Evolutionary conservation across 2,329 filamentous ascomycete species (phyloP), one percentile per base, ranked within the genome.

Genomic region (Aureobasidium sp.): DNA sequence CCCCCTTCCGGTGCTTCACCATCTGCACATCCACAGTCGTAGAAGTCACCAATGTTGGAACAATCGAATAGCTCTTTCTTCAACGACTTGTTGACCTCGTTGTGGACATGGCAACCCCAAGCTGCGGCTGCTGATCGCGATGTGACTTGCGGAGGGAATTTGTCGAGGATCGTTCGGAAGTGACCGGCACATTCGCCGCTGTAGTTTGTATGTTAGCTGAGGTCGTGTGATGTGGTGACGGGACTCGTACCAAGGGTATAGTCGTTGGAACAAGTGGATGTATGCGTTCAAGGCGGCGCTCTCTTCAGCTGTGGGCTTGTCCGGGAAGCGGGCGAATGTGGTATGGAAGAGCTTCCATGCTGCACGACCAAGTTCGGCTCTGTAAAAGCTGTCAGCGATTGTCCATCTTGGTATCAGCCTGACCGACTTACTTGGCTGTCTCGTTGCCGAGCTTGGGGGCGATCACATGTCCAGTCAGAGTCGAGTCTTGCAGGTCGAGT

Each of bases 401-500:
- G 32, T 15, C 59, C 21, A 37, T 49, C 54, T 45, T 16, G 3
- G 36, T 25, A 13, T 11, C 2, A 37, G 7, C 3, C 36, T 10
- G 32, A 36, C 30, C 29, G 42, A 70, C 79, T 54, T 78, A 88
- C 86, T 93, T 94, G 59, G 85, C 78, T 7, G 90, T 94, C 63
- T 87, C 89, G 75, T 94, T 94, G 70, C 89, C 90, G 59, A 94
- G 78, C 75, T 90, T 91, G 1, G 89, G 87, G 55, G 89, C 89
- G 69, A 91, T 93, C 3, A 86, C 86, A 61, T 84, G 84, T 61
- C 88, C 89, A 21, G 81, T 79, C 27, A 91, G 77, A 41, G 71
- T 66, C 11, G 70, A 64, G 41, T 66, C 49, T 62, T 64, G 53
- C 39, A 67, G 66, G 62, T 71, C 70, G 27, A 67, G 64, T 62